Conservation (phyloP, 352 stramenopile species). For the Phytophthora colocasiae region DNA sequence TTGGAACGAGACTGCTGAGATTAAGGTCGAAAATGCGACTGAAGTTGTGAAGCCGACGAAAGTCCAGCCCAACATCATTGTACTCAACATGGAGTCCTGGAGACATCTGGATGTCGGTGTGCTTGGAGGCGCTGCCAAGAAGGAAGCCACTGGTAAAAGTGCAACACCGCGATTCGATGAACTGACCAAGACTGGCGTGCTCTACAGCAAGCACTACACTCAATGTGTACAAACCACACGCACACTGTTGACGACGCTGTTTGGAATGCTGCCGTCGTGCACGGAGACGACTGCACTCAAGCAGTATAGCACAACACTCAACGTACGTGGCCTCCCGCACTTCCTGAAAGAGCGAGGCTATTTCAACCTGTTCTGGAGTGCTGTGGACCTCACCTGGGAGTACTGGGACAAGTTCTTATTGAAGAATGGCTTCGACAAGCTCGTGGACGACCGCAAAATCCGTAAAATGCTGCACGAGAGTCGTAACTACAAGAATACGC, state of each 20-base stretch:
- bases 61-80: constrained; percentile 65
- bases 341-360: constrained; percentile 75
- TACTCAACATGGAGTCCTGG: constrained; percentile 83
- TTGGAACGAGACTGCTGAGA: constrained; percentile 29
- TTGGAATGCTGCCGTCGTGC: constrained; percentile 74
- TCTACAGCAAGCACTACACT: constrained; percentile 79
- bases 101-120: constrained; percentile 71
- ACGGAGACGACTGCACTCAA: constrained; percentile 73
- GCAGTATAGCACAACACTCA: constrained; percentile 59
- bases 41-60: constrained; percentile 14
- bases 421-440: constrained; percentile 73
- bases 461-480: constrained; percentile 71
- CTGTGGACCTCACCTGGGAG: constrained; percentile 67
- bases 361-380: constrained; percentile 79
- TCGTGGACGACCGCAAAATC: constrained; percentile 72
- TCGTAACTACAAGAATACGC: constrained; percentile 59
- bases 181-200: constrained; percentile 55
- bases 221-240: constrained; percentile 72
- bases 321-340: constrained; percentile 61
- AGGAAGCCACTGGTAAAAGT: constrained; percentile 50
- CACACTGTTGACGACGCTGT: constrained; percentile 74
- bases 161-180: constrained; percentile 70
- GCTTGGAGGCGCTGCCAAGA: constrained; percentile 59
- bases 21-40: constrained; percentile 8
- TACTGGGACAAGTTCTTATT: constrained; percentile 75